Base-by-base conservation (phyloP, 1,284 basidiomycete species). In the Naganishia sp. region DNA sequence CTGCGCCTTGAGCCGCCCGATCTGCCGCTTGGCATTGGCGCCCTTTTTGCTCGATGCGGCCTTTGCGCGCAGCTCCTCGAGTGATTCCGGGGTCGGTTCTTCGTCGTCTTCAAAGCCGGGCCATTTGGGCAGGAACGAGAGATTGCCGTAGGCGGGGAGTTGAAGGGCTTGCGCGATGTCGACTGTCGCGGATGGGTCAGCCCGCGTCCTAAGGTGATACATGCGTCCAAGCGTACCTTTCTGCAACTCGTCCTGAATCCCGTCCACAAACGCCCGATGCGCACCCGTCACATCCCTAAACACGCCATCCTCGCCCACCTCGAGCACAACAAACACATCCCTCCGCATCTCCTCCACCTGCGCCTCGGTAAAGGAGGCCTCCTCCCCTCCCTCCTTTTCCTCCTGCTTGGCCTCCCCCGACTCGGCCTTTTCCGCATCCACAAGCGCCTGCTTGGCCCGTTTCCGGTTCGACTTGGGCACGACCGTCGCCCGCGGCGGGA, bases 21-120 rank as follows among this genome's bases (percentile, higher is more conserved):
- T 67, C 47, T 50, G 35, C 23, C 66, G 57, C 49, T 63, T 65
- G 39, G 56, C 51, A n/a, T 65, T 64, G 45, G 66, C 54, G 41
- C 66, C 55, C 39, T 47, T 31, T 51, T 62, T 58, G 43, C 35
- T 57, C 6, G 69, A 31, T 4, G 73, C 66, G 2, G 69, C 70
- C 35, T 71, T 70, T 6, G 71, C 63, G 42, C 74, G 74, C 2
- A 62, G 43, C 18, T 58, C 56, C 43, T 41, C 51, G 28, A 60
- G 55, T 21, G 41, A 41, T 35, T 75, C 75, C 63, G 61, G 68
- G 3, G 70, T 69, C 3, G 69, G 65, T 46, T 76, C 77, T 28
- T 76, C 76, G 63, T 78, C 79, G 63, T 79, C 79, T 63, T 80
- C 78, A 31, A 76, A 70, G 0, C 77, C 76, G 17, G 74, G 74